phyloP scores from a whole-genome alignment of 2,329 filamentous ascomycete species.

The Clarireedia sp. region DNA sequence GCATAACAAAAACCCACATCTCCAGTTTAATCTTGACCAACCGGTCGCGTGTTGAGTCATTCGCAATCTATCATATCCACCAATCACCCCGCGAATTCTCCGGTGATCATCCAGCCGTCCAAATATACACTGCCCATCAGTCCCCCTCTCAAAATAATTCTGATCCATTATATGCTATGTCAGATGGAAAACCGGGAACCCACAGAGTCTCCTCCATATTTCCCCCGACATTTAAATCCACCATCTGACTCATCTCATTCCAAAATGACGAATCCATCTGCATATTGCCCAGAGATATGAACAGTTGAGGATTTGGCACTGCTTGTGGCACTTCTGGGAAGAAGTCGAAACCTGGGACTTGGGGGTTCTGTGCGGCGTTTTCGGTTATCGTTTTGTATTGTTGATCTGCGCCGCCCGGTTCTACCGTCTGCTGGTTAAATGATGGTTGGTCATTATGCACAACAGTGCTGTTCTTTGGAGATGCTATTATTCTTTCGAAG shows the following conservation, averaged over 20 bases:
- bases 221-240: background rate
- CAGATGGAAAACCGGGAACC: background rate
- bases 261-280: background rate
- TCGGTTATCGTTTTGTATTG: background rate
- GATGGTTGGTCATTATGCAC: background rate
- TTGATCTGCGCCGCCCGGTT: background rate
- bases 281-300: background rate
- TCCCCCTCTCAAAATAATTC: too few relatives aligned
- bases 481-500: background rate
- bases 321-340: background rate
- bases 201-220: background rate
- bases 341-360: background rate
- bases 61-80: too few relatives aligned
- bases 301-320: background rate
- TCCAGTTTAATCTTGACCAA: too few relatives aligned
- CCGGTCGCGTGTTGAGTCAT: too few relatives aligned
- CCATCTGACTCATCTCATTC: slow-evolving; percentile 2
- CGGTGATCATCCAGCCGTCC: too few relatives aligned
- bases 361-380: background rate
- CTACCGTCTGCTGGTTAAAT: too few relatives aligned
- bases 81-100: too few relatives aligned
- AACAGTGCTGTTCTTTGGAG: background rate
- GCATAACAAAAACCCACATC: too few relatives aligned
- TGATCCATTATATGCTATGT: too few relatives aligned
- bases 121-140: too few relatives aligned